Conservation (phyloP, 139 green algal genomes). For the Desmodesmus armatus region DNA sequence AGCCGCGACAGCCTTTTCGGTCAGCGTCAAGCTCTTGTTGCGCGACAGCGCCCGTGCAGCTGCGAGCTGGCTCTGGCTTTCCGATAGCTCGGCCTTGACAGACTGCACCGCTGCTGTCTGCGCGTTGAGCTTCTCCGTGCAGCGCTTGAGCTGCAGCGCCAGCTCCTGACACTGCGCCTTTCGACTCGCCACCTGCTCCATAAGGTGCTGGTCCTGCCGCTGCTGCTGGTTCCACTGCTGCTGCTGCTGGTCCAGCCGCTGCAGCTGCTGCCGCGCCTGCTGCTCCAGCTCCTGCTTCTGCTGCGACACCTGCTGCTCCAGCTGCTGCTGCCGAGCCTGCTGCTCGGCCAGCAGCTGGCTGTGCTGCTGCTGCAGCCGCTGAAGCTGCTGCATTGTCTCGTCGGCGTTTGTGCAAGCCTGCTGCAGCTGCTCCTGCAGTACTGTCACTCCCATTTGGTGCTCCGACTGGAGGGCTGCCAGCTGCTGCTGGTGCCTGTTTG, state of each 20-base stretch:
- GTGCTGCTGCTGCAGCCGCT: constrained; percentile 22
- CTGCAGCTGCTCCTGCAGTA: constrained; percentile 5
- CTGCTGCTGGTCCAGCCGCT: not conserved
- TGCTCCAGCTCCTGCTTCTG: constrained; percentile 13
- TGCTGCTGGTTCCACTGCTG: constrained; percentile 18
- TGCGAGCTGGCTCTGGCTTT: not conserved
- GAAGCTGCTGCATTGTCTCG: not conserved
- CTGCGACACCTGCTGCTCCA: not conserved
- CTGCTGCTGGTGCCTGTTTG: not conserved
- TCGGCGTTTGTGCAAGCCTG: not conserved
- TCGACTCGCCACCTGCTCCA: not conserved
- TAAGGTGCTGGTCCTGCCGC: not conserved
- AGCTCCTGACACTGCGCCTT: constrained; percentile 35
- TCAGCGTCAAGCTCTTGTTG: not conserved
- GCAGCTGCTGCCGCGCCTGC: constrained; percentile 16
- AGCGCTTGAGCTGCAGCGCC: constrained; percentile 15
- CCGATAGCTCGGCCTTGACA: not conserved
- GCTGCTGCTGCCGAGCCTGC: not conserved
- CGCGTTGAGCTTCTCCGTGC: constrained; percentile 24
- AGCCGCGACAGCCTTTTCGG: constrained; percentile 5
- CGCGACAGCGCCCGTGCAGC: not conserved
- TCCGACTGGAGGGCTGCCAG: not conserved
- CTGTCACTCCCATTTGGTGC: not conserved
- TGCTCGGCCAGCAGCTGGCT: too few relatives aligned
- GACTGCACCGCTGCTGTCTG: constrained; percentile 2